Evolutionary conservation across 805 yeast species (phyloP).

Genomic region (Yarrowia keelungensis): DNA sequence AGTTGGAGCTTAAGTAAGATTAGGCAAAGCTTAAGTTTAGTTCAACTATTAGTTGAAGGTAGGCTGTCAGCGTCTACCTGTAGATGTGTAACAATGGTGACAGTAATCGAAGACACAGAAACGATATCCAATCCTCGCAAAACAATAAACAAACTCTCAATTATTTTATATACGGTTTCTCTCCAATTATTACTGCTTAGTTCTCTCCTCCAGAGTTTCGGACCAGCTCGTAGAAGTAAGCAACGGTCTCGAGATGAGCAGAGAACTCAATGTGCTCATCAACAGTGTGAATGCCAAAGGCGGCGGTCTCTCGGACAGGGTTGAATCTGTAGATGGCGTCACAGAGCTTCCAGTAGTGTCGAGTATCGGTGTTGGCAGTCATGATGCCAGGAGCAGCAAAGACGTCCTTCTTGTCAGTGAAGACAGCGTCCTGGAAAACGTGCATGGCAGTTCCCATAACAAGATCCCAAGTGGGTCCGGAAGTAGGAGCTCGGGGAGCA

Average conservation of each 20-base stretch:
- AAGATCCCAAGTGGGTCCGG: constrained; percentile 55
- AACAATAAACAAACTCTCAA: neutral
- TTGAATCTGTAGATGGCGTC: constrained; percentile 65
- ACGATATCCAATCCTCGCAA: neutral
- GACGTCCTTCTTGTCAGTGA: constrained; percentile 49
- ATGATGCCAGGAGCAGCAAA: constrained; percentile 64
- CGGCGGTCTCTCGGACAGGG: constrained; percentile 51
- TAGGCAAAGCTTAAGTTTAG: neutral
- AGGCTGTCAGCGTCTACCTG: no score
- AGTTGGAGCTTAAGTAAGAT: neutral
- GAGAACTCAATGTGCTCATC: constrained; percentile 62
- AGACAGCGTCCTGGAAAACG: constrained; percentile 59
- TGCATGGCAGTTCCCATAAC: constrained; percentile 67
- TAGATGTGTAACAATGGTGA: no score
- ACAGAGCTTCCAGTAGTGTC: constrained; percentile 66
- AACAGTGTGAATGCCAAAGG: constrained; percentile 59
- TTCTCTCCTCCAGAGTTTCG: constrained; percentile 40
- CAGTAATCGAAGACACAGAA: neutral
- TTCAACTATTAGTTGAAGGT: neutral
- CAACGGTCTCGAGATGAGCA: constrained; percentile 56
- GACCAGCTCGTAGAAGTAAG: constrained; percentile 49
- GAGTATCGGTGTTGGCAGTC: constrained; percentile 75
- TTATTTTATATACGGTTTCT: neutral
- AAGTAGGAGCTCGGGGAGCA: constrained; percentile 57
- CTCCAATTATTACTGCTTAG: no score